phyloP scores from a whole-genome alignment of 805 yeast species.

The Saccharomyces eubayanus region DNA sequence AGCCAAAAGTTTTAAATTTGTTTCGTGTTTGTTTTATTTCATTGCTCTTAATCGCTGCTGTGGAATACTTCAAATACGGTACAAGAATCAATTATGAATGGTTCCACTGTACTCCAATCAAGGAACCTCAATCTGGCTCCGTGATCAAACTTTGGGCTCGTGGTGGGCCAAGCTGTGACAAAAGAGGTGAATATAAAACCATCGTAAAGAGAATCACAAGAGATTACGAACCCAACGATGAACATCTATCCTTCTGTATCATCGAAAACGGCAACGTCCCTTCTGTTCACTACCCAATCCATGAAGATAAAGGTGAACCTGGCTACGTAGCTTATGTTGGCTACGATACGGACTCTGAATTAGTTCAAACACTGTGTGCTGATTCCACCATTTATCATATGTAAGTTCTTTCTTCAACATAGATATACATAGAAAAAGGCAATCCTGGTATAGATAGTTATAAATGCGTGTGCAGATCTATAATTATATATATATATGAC shows the following conservation, averaged over 20 bases:
- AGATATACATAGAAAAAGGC: neutral
- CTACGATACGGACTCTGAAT: conserved; percentile 18
- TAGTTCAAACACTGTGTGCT: conserved; percentile 21
- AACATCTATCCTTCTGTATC: conserved; percentile 32
- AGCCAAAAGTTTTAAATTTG: conserved; percentile 15
- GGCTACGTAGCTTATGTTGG: conserved; percentile 31
- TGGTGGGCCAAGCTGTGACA: conserved; percentile 40
- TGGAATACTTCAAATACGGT: conserved; percentile 37
- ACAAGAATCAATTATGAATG: conserved; percentile 36
- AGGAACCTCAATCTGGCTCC: conserved; percentile 20
- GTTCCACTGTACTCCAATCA: conserved; percentile 37
- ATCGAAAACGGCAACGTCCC: conserved; percentile 26
- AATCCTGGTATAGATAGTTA: neutral
- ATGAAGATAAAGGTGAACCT: conserved; percentile 29
- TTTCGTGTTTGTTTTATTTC: conserved; percentile 26
- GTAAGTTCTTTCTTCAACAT: conserved; percentile 4
- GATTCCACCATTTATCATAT: conserved; percentile 24
- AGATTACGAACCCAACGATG: conserved; percentile 34
- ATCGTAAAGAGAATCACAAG: conserved; percentile 34
- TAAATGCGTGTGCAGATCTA: conserved; percentile 1
- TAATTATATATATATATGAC: neutral
- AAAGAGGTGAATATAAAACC: conserved; percentile 36
- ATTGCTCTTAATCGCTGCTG: conserved; percentile 32
- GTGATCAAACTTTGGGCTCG: conserved; percentile 30
- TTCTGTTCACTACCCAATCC: conserved; percentile 29